Percentiles rank a stretch among this genome's conserved stretches.
These are phyloP conservation scores for Triticum dicoccoides DNA, from an alignment of 176 grass and related monocot species.

Conservation along the genomic window DNA sequence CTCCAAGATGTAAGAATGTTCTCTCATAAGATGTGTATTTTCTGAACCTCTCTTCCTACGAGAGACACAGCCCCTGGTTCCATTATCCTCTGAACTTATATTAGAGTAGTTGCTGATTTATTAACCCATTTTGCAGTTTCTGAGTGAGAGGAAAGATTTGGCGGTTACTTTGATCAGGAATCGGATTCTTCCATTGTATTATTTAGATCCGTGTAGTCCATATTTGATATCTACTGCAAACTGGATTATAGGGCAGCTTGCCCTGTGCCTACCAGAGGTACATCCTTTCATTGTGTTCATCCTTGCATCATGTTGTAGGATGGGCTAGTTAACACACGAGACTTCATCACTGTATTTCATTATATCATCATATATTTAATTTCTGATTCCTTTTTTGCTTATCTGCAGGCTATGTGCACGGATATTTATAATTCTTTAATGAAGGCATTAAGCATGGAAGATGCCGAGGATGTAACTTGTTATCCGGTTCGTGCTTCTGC, in stretches of 20 bases:
- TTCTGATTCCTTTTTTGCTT: slow-evolving; percentile 35
- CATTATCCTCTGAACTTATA: slow-evolving; percentile 11
- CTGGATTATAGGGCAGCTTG: slow-evolving; percentile 82
- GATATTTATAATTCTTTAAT: slow-evolving; percentile 78
- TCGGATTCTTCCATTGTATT: slow-evolving; percentile 84
- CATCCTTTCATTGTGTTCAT: slow-evolving; percentile 19
- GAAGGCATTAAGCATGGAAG: slow-evolving; percentile 54
- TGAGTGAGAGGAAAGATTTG: slow-evolving; percentile 64
- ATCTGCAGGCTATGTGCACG: slow-evolving; percentile 56
- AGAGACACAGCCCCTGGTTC: not conserved
- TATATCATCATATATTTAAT: slow-evolving; percentile 5
- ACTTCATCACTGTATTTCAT: slow-evolving; percentile 5
- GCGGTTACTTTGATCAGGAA: slow-evolving; percentile 56
- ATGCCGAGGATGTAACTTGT: slow-evolving; percentile 56
- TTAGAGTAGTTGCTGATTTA: slow-evolving; percentile 17
- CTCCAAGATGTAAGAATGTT: slow-evolving; percentile 81
- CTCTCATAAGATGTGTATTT: not conserved
- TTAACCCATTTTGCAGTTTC: slow-evolving; percentile 59
- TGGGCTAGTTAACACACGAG: slow-evolving; percentile 1
- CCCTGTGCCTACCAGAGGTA: slow-evolving; percentile 68
- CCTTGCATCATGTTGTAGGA: slow-evolving; percentile 6
- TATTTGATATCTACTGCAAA: slow-evolving; percentile 92
- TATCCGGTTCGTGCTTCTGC: slow-evolving; percentile 83
- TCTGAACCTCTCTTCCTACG: not conserved
- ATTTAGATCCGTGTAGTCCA: slow-evolving; percentile 44